These are phyloP conservation scores for Chamaecrista fasciculata DNA, from an alignment of 306 rosid genomes.

Conservation along the genomic window DNA sequence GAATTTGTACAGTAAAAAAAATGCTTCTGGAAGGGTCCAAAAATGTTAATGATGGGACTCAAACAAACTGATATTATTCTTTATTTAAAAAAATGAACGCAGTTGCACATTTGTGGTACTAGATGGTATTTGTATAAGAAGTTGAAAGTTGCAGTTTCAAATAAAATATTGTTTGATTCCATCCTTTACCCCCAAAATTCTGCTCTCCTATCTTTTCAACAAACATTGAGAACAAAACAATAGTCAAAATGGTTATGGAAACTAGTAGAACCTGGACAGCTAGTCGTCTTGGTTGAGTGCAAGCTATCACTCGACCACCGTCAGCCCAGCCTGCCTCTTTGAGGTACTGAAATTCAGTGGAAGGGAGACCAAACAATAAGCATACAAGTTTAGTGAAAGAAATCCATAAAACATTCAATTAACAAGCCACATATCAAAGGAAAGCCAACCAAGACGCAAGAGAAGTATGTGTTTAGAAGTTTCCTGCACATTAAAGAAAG, in stretches of 20 bases:
- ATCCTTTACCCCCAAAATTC: not conserved
- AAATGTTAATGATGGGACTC: too few species aligned
- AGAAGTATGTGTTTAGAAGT: not conserved
- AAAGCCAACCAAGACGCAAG: not conserved
- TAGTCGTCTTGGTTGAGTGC: conserved; percentile 89
- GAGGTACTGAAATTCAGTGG: conserved; percentile 55
- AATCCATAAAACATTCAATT: not conserved
- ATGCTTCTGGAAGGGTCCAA: not conserved
- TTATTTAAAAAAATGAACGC: too few species aligned
- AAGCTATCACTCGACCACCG: conserved; percentile 83
- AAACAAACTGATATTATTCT: too few species aligned
- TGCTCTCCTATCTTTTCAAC: not conserved
- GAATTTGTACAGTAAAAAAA: not conserved
- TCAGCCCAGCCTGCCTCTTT: conserved; percentile 93
- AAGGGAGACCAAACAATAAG: not conserved
- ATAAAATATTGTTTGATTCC: not conserved
- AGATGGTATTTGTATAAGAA: too few species aligned
- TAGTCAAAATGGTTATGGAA: not conserved
- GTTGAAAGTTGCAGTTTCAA: not conserved
- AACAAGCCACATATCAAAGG: not conserved
- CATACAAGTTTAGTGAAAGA: not conserved
- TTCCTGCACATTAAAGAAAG: not conserved
- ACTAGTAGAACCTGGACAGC: conserved; percentile 74
- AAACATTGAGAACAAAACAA: not conserved
- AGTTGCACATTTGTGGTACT: too few species aligned